Evolutionary conservation across 2,329 filamentous ascomycete genomes (phyloP), one percentile per base, ranked within the genome.

Genomic region (Hymenoscyphus fraxineus): DNA sequence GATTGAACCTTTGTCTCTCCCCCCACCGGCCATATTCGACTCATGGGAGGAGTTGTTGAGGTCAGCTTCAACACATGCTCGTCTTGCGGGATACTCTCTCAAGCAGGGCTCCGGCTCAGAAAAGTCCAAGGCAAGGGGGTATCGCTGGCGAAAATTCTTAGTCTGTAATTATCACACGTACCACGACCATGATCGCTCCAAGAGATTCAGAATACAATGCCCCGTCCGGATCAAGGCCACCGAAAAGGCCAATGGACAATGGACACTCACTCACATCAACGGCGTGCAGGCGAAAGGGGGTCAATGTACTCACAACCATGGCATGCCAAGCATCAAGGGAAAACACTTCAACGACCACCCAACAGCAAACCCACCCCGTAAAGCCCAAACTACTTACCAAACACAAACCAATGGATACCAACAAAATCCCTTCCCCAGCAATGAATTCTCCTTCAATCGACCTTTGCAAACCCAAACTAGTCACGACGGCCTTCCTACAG

Each of bases 81-180:
- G 44, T 27, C 44, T 51, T 19, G 44, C 44, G n/a, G 44, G 44
- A 27, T 51, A 51, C 22, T 51, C 44, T 10, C 44, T 51, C 44
- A 51, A 51, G 44, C 44, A 51, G 22, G 44, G 44, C 44, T 51
- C 44, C 2, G 44, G 44, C 44, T 51, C 44, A 27, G 44, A 51
- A 51, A 51, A 51, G 19, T 51, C 44, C 9, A 51, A 51, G 44
- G 19, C 44, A 51, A 51, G 44, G 22, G 44, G 44, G 9, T 51
- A 51, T 51, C 44, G 44, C n/a, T 51, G 44, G 44, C 44, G 44
- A n/a, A 51, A 51, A 51, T 51, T 51, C 19, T 51, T 51, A n/a
- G 44, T 51, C 10, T 51, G 44, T 22, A 51, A 51, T 19, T 51
- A 51, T 27, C 44, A 51, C 4, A 51, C 44, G 7, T 51, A 51